A percentile compares a stretch with the other conserved stretches of the same genome.
Evolutionary conservation across 2,329 filamentous ascomycete species (phyloP).

Genomic region (Venturia oleaginea): DNA sequence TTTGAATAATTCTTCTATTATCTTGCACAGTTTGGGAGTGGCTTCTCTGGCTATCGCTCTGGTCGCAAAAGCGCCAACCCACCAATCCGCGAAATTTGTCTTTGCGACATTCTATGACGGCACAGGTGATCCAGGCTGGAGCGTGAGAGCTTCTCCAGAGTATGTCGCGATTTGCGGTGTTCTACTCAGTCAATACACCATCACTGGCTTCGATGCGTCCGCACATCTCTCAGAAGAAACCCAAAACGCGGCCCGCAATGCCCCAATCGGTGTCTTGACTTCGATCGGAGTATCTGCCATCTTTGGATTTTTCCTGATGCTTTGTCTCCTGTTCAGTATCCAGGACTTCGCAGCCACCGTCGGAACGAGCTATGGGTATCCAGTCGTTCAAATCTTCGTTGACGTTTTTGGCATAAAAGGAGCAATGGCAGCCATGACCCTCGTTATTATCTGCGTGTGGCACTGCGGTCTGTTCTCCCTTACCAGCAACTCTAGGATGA

Average conservation of each 20-base stretch:
- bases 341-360: slow-evolving; percentile 46
- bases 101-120: slow-evolving; percentile 46
- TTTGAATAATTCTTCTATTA: slow-evolving; percentile 48
- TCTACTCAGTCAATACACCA: slow-evolving; percentile 46
- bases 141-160: slow-evolving; percentile 41
- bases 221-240: slow-evolving; percentile 52
- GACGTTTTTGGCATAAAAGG: slow-evolving; percentile 48
- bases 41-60: slow-evolving; percentile 46
- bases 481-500: slow-evolving; percentile 50
- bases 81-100: slow-evolving; percentile 47
- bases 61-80: slow-evolving; percentile 48
- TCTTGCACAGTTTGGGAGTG: slow-evolving; percentile 46
- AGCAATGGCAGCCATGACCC: slow-evolving; percentile 45
- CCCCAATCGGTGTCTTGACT: slow-evolving; percentile 49
- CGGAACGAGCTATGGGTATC: slow-evolving; percentile 35
- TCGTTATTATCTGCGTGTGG: slow-evolving; percentile 53
- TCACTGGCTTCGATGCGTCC: slow-evolving; percentile 46
- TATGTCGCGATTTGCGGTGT: slow-evolving; percentile 48
- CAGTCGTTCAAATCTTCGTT: slow-evolving; percentile 50
- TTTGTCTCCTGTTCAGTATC: slow-evolving; percentile 49
- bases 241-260: slow-evolving; percentile 46
- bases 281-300: slow-evolving; percentile 47
- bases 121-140: slow-evolving; percentile 45
- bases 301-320: slow-evolving; percentile 52
- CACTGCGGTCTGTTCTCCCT: slow-evolving; percentile 51